A percentile compares a stretch with the other conserved stretches of the same genome.
These are phyloP conservation scores for Jatropha curcas DNA, from an alignment of 345 rosid species.

Conservation along the genomic window DNA sequence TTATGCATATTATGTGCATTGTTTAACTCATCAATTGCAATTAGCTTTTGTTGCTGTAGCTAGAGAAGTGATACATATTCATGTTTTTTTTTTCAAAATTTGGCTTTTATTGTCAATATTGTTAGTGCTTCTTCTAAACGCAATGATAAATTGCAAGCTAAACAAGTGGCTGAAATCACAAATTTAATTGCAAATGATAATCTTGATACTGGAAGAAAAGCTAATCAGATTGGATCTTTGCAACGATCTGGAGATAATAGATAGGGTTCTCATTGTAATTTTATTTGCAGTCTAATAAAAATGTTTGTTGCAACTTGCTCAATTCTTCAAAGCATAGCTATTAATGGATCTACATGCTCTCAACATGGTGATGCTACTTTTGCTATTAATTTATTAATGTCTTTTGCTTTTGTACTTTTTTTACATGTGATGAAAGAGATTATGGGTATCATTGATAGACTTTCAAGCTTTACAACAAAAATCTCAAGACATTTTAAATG, in stretches of 20 bases:
- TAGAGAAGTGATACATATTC: background rate
- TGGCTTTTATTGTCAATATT: background rate
- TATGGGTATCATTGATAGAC: too few relatives aligned
- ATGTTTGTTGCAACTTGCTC: background rate
- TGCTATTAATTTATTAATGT: background rate
- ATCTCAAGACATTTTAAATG: background rate
- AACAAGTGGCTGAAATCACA: background rate
- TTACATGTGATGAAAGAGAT: too few relatives aligned
- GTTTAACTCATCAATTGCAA: background rate
- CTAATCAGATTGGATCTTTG: background rate
- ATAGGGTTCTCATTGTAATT: background rate
- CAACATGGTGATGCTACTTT: background rate
- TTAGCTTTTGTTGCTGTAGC: background rate
- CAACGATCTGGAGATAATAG: too few relatives aligned
- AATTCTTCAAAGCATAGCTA: background rate
- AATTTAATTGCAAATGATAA: background rate
- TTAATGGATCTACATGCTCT: background rate
- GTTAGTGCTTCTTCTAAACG: background rate
- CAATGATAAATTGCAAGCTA: background rate
- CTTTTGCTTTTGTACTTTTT: background rate
- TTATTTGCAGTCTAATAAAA: background rate
- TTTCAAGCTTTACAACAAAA: background rate
- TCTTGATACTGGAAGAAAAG: background rate
- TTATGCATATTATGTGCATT: too few relatives aligned
- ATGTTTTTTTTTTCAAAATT: background rate